Base-by-base conservation (phyloP, 2,329 filamentous ascomycete species). In the Phyllosticta paracitricarpa region DNA sequence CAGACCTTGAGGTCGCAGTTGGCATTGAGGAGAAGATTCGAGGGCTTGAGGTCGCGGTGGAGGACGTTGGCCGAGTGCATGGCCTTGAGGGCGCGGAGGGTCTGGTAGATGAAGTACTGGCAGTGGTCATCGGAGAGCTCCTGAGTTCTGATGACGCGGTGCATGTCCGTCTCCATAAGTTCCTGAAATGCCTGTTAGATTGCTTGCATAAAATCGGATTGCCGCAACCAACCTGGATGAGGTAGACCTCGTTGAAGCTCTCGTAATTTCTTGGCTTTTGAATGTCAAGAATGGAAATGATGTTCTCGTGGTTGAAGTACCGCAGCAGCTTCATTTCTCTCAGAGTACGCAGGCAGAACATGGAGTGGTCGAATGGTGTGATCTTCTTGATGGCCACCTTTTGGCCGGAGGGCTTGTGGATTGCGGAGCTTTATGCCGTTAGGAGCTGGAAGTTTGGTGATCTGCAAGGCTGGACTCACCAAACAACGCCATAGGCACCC, bases 351-450 rank as follows among this genome's bases (percentile, higher is more conserved):
- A 99, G 80, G 75, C 93, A 97, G 82, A 97, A 97, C 92, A 97
- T 97, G 74, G 91, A 96, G 76, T 97, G 94, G 72, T 99, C 94
- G 77, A 99, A 99, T 5, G 94, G 94, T 0, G 92, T 97, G 71
- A 99, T 99, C 84, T 99, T 99, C 83, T 99, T 99, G 82, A 99
- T 99, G 64, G 94, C 94, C 63, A 99, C 94, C 79, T 97, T 97
- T 78, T 99, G 94, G 65, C 91, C 88, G 0, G 94, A 97, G 24
- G 94, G 94, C 79, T 97, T 97, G 81, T 99, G 94, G 68, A 97
- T 87, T 62, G 94, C 94, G 64, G 94, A 99, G 79, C 91, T 96
- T 69, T 64, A 54, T 63, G 51, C 24, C 22, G 48, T 64, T 74
- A 62, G 73, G 66, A 53, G 63, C 52, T 25, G 14, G 14, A 59